These are phyloP conservation scores for Lepiota brunneoincarnata DNA, from an alignment of 768 basidiomycete species.

Conservation along the genomic window DNA sequence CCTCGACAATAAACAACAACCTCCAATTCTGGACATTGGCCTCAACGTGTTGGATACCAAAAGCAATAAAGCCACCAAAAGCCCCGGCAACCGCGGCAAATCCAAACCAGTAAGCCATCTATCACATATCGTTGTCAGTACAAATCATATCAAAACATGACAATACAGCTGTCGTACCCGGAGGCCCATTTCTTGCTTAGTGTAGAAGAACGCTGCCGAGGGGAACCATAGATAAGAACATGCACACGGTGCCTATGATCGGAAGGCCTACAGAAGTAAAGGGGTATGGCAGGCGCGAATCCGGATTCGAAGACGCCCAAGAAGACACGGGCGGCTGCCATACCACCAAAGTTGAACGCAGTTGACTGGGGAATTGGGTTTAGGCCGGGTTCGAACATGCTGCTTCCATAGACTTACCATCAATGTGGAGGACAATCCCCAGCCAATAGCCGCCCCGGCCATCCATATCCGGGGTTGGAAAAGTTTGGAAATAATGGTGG, in stretches of 20 bases:
- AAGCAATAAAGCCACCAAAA: conserved; percentile 82
- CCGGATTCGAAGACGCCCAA: conserved; percentile 79
- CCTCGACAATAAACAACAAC: conserved; percentile 74
- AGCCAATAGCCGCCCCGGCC: conserved; percentile 61
- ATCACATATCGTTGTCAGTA: background rate
- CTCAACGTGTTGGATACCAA: conserved; percentile 67
- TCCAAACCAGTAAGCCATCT: conserved; percentile 80
- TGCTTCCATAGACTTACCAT: conserved; percentile 41
- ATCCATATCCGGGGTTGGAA: conserved; percentile 69
- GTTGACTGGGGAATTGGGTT: conserved; percentile 41
- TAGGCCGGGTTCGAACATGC: background rate
- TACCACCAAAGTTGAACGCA: conserved; percentile 55
- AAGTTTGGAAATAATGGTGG: conserved; percentile 62
- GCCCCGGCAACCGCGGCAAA: conserved; percentile 85
- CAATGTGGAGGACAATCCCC: conserved; percentile 74
- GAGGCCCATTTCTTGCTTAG: conserved; percentile 68
- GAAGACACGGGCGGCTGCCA: conserved; percentile 55
- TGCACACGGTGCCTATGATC: background rate
- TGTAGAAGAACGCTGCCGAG: conserved; percentile 69
- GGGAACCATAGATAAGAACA: background rate
- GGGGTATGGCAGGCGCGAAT: conserved; percentile 73
- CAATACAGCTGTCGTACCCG: conserved; percentile 37
- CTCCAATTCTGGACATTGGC: conserved; percentile 51
- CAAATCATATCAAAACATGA: background rate
- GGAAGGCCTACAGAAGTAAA: conserved; percentile 65